Conservation (phyloP, 2,329 filamentous ascomycete genomes). For the Fusarium sp. region DNA sequence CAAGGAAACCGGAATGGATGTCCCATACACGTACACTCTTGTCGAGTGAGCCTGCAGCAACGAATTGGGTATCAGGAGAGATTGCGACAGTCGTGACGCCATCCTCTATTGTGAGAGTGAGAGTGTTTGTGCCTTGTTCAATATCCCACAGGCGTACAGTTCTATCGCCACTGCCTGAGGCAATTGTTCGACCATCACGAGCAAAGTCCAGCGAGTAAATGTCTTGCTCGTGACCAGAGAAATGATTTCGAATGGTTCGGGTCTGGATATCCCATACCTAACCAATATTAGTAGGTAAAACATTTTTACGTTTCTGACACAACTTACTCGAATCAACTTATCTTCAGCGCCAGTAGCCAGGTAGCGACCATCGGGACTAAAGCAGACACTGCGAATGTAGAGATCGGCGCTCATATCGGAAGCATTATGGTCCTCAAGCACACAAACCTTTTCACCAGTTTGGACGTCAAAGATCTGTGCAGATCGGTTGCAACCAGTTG, state of each 20-base stretch:
- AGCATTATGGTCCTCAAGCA: conserved; percentile 86
- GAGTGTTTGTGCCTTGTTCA: conserved; percentile 79
- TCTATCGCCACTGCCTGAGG: conserved; percentile 92
- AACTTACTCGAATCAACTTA: conserved; percentile 88
- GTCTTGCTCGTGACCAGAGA: conserved; percentile 97
- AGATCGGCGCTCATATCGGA: conserved; percentile 85
- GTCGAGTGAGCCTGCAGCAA: conserved; percentile 93
- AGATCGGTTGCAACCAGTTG: conserved; percentile 96
- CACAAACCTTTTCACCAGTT: conserved; percentile 85
- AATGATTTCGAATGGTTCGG: conserved; percentile 87
- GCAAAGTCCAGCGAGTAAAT: conserved; percentile 98
- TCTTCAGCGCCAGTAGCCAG: conserved; percentile 97
- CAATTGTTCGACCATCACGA: conserved; percentile 90
- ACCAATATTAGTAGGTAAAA: conserved; percentile 13
- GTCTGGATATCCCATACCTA: conserved; percentile 94
- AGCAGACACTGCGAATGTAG: conserved; percentile 98
- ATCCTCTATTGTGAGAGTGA: conserved; percentile 92
- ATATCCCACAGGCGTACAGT: conserved; percentile 98
- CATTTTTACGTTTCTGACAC: not conserved
- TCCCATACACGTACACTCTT: conserved; percentile 99
- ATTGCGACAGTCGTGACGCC: conserved; percentile 98
- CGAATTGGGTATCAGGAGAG: conserved; percentile 91
- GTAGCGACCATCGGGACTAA: conserved; percentile 94
- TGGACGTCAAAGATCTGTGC: conserved; percentile 98
- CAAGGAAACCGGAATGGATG: conserved; percentile 81